phyloP scores from a whole-genome alignment of 192 early-diverging fungal genomes.

The Backusella morwellensis region DNA sequence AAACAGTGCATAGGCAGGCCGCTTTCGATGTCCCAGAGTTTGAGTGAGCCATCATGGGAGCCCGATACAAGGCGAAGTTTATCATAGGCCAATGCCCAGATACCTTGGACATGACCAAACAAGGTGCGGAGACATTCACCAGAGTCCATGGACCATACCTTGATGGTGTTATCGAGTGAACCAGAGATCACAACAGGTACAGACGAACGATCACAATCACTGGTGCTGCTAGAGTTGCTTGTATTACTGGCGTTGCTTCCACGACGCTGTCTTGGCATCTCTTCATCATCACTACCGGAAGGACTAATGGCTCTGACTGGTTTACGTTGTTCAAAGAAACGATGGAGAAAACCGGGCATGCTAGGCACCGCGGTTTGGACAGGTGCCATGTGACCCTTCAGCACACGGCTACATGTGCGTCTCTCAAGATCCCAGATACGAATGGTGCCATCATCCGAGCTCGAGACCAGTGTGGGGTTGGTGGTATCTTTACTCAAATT shows the following conservation, averaged over 20 bases:
- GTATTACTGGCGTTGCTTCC: slow-evolving; percentile 32
- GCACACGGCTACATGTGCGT: slow-evolving; percentile 58
- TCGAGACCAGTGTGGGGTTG: slow-evolving; percentile 58
- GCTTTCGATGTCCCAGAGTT: slow-evolving; percentile 75
- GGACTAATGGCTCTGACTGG: not conserved
- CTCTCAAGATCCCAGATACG: slow-evolving; percentile 83
- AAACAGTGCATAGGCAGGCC: slow-evolving; percentile 65
- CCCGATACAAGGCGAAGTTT: slow-evolving; percentile 67
- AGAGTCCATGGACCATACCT: slow-evolving; percentile 88
- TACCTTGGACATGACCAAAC: slow-evolving; percentile 80
- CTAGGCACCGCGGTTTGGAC: slow-evolving; percentile 54
- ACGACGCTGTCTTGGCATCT: slow-evolving; percentile 3
- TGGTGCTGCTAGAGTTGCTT: not conserved
- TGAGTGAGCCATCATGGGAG: slow-evolving; percentile 62
- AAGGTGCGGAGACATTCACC: slow-evolving; percentile 75
- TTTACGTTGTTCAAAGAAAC: slow-evolving; percentile 24
- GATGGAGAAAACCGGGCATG: slow-evolving; percentile 31
- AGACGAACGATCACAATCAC: slow-evolving; percentile 21
- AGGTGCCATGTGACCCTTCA: slow-evolving; percentile 67
- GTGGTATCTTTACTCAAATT: slow-evolving; percentile 62
- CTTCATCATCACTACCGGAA: not conserved
- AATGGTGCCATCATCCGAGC: slow-evolving; percentile 84
- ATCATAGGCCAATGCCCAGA: slow-evolving; percentile 82
- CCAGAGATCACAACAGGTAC: slow-evolving; percentile 73
- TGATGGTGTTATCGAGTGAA: slow-evolving; percentile 81